Percentiles rank a stretch among this genome's conserved stretches.
Conservation (phyloP, 179 eudicot genomes). For the Nepenthes alata region DNA sequence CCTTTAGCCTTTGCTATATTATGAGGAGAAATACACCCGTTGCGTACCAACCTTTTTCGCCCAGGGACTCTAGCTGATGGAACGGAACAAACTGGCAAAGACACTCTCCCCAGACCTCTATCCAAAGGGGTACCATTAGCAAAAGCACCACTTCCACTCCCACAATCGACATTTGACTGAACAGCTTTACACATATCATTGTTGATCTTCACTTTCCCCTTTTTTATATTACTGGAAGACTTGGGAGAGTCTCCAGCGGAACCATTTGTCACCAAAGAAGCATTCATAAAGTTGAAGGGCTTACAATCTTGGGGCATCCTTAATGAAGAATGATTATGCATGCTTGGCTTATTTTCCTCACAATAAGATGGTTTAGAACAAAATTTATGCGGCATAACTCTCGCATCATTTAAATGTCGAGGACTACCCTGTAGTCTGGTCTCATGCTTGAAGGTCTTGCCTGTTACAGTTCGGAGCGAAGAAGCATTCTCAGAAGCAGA, state of each 20-base stretch:
- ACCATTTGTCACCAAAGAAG: constrained; percentile 12
- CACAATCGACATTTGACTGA: constrained; percentile 14
- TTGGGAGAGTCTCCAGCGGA: constrained; percentile 14
- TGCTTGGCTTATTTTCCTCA: constrained; percentile 11
- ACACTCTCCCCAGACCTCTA: constrained; percentile 10
- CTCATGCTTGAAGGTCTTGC: constrained; percentile 15
- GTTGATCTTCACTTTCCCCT: constrained; percentile 35
- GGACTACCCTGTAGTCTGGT: constrained; percentile 14
- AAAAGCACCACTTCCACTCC: constrained; percentile 10
- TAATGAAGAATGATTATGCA: constrained; percentile 12
- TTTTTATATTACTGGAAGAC: constrained; percentile 11
- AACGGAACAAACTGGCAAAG: constrained; percentile 18
- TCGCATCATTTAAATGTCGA: constrained; percentile 16
- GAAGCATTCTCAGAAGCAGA: constrained; percentile 21
- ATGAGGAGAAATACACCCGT: constrained; percentile 76
- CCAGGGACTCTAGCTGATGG: constrained; percentile 22
- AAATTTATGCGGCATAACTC: constrained; percentile 7
- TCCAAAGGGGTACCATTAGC: neutral
- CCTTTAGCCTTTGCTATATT: constrained; percentile 55
- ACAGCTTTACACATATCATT: constrained; percentile 16
- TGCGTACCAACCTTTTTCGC: constrained; percentile 58
- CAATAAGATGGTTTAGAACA: constrained; percentile 14
- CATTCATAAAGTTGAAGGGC: constrained; percentile 11
- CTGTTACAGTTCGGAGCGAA: constrained; percentile 16
- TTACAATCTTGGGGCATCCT: constrained; percentile 8